These are phyloP conservation scores for Debaryomyces fabryi DNA, from an alignment of 1,139 yeast species.

Conservation along the genomic window DNA sequence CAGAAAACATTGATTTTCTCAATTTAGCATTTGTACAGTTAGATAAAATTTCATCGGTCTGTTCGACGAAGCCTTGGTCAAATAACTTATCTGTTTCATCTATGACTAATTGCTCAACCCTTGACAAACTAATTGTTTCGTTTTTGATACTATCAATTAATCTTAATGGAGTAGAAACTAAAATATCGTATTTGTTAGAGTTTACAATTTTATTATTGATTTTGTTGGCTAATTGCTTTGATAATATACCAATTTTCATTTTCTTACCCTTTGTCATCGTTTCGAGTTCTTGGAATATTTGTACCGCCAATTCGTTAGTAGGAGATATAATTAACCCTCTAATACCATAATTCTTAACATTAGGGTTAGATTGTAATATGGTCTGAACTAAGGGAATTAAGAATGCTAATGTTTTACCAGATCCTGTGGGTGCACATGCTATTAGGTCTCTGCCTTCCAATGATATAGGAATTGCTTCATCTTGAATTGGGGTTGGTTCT, in stretches of 20 bases:
- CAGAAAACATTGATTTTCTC: conserved; percentile 83
- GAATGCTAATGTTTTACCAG: conserved; percentile 91
- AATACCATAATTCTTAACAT: conserved; percentile 47
- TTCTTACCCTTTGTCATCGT: conserved; percentile 58
- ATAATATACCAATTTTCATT: conserved; percentile 66
- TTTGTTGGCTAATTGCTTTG: conserved; percentile 76
- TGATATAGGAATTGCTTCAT: conserved; percentile 77
- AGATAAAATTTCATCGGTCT: conserved; percentile 82
- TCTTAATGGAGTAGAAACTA: conserved; percentile 87
- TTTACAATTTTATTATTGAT: conserved; percentile 60
- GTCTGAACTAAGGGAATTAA: conserved; percentile 78
- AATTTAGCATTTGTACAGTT: conserved; percentile 59
- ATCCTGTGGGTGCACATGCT: conserved; percentile 39
- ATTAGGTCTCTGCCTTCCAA: conserved; percentile 68
- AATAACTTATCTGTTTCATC: conserved; percentile 97
- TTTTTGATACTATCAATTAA: conserved; percentile 75
- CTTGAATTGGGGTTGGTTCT: conserved; percentile 90
- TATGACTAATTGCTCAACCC: conserved; percentile 73
- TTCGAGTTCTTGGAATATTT: conserved; percentile 72
- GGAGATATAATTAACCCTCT: conserved; percentile 87
- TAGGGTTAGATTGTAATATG: conserved; percentile 29
- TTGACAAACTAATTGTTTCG: conserved; percentile 58
- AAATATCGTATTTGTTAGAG: conserved; percentile 70
- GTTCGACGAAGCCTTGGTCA: conserved; percentile 88
- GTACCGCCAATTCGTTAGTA: conserved; percentile 81